Percentiles rank a stretch among this genome's conserved stretches.
Conservation (phyloP, 345 rosid species). For the Hibiscus tridactylites region DNA sequence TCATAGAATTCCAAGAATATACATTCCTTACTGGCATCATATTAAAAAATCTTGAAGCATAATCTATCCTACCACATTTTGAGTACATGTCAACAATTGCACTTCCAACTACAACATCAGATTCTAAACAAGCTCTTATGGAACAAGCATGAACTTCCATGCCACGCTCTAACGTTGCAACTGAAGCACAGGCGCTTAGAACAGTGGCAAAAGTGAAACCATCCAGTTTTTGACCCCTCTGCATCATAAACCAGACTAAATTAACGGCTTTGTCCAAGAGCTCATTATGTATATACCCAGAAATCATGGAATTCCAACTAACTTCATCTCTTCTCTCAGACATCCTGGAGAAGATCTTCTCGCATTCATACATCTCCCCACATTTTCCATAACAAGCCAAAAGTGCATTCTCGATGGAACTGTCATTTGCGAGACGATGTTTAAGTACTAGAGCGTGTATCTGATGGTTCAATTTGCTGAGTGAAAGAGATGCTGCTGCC, state of each 20-base stretch:
- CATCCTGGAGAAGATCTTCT: conserved; percentile 76
- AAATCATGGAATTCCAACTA: conserved; percentile 88
- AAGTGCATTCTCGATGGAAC: conserved; percentile 70
- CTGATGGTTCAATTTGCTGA: conserved; percentile 44
- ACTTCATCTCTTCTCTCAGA: conserved; percentile 66
- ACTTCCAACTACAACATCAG: conserved; percentile 88
- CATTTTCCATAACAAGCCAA: conserved; percentile 85
- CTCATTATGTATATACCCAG: conserved; percentile 77
- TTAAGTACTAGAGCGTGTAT: conserved; percentile 61
- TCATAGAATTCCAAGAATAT: conserved; percentile 97
- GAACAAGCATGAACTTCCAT: conserved; percentile 90
- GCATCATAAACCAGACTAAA: conserved; percentile 74
- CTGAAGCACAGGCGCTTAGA: conserved; percentile 91
- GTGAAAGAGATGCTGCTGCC: conserved; percentile 51
- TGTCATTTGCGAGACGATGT: conserved; percentile 34
- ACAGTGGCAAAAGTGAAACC: conserved; percentile 79
- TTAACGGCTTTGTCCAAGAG: conserved; percentile 65
- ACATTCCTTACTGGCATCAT: conserved; percentile 64
- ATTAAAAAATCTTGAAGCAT: conserved; percentile 67
- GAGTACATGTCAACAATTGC: conserved; percentile 91
- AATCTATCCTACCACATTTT: conserved; percentile 89
- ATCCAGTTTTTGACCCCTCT: conserved; percentile 64
- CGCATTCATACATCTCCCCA: conserved; percentile 61
- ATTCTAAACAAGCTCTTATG: conserved; percentile 63
- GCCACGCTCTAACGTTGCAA: conserved; percentile 83